These are phyloP conservation scores for Strigomonas culicis DNA, from an alignment of 208 protist species.

Conservation along the genomic window DNA sequence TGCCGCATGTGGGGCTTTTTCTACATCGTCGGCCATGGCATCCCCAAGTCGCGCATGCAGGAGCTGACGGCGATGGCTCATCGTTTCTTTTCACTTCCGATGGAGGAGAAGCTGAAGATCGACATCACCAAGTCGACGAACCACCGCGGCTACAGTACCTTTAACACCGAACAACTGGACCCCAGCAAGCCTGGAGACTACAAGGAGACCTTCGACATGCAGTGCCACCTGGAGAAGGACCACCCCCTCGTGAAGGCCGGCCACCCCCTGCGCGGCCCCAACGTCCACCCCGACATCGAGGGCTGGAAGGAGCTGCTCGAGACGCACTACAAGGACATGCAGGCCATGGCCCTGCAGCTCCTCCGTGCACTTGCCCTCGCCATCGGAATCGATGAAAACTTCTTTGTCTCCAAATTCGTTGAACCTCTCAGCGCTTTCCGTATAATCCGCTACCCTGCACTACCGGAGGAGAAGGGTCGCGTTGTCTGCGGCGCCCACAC, in stretches of 20 bases:
- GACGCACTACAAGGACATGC: slow-evolving; percentile 59
- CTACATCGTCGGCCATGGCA: slow-evolving; percentile 71
- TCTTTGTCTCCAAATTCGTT: slow-evolving; percentile 57
- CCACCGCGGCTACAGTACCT: slow-evolving; percentile 61
- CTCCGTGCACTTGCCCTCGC: slow-evolving; percentile 59
- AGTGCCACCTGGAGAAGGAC: slow-evolving; percentile 38
- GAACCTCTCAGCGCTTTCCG: slow-evolving; percentile 72
- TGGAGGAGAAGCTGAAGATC: slow-evolving; percentile 72
- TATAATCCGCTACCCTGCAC: slow-evolving; percentile 72
- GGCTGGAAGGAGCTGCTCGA: slow-evolving; percentile 59
- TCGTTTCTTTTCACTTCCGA: slow-evolving; percentile 50
- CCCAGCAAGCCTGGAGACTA: slow-evolving; percentile 38
- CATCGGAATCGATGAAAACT: slow-evolving; percentile 39
- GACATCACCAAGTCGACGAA: slow-evolving; percentile 46
- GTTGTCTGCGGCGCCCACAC: slow-evolving; percentile 66
- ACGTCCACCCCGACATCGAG: slow-evolving; percentile 45
- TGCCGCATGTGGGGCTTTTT: slow-evolving; percentile 83
- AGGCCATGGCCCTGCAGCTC: slow-evolving; percentile 38
- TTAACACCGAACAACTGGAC: slow-evolving; percentile 49
- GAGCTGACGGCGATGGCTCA: slow-evolving; percentile 46
- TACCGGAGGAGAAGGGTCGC: slow-evolving; percentile 36
- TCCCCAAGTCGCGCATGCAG: slow-evolving; percentile 33
- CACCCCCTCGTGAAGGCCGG: slow-evolving; percentile 56
- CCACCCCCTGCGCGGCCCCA: slow-evolving; percentile 60
- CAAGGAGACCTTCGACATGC: slow-evolving; percentile 79